phyloP scores from a whole-genome alignment of 208 protist species.

The Crithidia fasciculata region DNA sequence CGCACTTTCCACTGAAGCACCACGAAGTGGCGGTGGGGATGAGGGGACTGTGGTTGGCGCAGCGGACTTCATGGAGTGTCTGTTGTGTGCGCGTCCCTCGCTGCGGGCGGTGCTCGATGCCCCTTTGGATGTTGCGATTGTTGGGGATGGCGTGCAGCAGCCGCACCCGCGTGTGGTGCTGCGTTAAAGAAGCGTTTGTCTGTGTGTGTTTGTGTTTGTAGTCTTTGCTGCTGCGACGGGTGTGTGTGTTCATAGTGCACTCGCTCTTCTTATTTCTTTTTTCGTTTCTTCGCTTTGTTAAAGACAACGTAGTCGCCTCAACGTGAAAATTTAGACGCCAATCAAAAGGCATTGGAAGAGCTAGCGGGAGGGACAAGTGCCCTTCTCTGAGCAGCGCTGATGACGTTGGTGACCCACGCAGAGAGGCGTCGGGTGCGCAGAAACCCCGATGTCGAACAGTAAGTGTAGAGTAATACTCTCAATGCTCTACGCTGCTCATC shows the following conservation, averaged over 20 bases:
- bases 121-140: slow-evolving; percentile 6
- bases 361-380: background rate
- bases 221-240: too few relatives aligned
- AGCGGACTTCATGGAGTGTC: slow-evolving; percentile 16
- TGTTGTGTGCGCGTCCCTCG: slow-evolving; percentile 32
- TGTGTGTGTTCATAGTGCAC: background rate
- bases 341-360: background rate
- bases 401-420: too few relatives aligned
- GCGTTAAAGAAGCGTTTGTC: background rate
- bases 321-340: too few relatives aligned
- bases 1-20: too few relatives aligned
- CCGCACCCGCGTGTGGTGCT: background rate
- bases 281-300: background rate
- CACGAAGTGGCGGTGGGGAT: too few relatives aligned
- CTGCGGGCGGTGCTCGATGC: slow-evolving; percentile 18
- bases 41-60: too few relatives aligned
- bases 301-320: too few relatives aligned
- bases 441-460: too few relatives aligned
- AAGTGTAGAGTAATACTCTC: too few relatives aligned
- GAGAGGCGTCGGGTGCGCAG: too few relatives aligned
- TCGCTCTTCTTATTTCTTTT: background rate
- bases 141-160: slow-evolving; percentile 21
- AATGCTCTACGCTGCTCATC: too few relatives aligned
- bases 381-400: too few relatives aligned
- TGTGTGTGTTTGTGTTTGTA: background rate